phyloP scores from a whole-genome alignment of 2,329 filamentous ascomycete species.

The Ophiostoma australiae region DNA sequence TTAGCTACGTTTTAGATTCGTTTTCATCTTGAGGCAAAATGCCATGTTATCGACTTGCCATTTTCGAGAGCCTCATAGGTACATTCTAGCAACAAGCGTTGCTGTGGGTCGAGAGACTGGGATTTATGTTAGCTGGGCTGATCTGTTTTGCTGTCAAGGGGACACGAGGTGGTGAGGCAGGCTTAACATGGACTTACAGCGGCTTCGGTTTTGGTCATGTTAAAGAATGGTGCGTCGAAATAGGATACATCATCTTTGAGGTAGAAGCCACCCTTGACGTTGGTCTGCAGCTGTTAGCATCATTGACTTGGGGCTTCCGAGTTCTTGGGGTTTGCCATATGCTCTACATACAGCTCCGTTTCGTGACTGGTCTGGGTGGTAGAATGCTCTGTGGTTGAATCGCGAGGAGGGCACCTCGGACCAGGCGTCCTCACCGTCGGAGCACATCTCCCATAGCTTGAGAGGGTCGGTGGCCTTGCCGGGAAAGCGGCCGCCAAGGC shows the following conservation, averaged over 20 bases:
- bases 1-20: neutral
- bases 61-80: conserved; percentile 32
- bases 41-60: conserved; percentile 15
- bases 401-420: conserved; percentile 30
- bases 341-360: conserved; percentile 27
- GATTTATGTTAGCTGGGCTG: neutral
- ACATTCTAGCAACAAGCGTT: conserved; percentile 27
- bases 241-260: conserved; percentile 26
- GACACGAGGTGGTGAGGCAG: neutral
- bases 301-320: neutral
- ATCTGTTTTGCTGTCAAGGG: neutral
- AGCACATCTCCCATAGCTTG: conserved; percentile 34
- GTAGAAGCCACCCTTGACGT: conserved; percentile 35
- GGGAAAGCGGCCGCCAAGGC: conserved; percentile 38
- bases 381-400: conserved; percentile 37
- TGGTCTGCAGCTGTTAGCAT: conserved; percentile 29
- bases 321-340: neutral
- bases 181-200: conserved; percentile 25
- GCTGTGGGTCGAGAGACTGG: conserved; percentile 28
- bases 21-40: neutral
- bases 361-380: conserved; percentile 29
- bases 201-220: conserved; percentile 32
- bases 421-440: conserved; percentile 24
- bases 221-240: conserved; percentile 34
- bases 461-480: conserved; percentile 34